Evolutionary conservation across 352 stramenopile species (phyloP).

Genomic region (Phytophthora macrochlamydospora): DNA sequence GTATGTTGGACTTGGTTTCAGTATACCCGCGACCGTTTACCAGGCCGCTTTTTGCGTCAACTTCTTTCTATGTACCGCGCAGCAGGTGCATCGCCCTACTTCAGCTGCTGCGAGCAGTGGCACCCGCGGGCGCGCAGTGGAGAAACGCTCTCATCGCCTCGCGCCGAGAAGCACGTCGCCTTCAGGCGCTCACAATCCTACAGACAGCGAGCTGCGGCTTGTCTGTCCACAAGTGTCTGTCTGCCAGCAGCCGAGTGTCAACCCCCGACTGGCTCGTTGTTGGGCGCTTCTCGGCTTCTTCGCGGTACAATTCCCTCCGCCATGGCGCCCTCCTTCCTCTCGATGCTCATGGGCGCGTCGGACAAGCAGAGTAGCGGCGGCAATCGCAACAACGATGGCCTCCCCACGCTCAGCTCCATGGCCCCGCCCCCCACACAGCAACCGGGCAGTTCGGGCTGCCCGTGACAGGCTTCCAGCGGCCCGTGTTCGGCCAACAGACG

Average conservation of each 20-base stretch:
- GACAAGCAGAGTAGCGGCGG: conserved; percentile 16
- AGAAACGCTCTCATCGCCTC: neutral
- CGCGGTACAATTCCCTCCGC: neutral
- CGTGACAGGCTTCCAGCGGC: conserved; percentile 24
- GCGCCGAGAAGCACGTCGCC: too few relatives aligned
- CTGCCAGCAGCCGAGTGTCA: neutral
- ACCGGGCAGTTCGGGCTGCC: conserved; percentile 35
- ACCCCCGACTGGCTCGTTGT: neutral
- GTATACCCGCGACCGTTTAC: neutral
- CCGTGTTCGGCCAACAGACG: conserved; percentile 21
- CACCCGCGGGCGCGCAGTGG: neutral
- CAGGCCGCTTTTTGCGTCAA: neutral
- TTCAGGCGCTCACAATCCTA: neutral
- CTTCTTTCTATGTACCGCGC: neutral
- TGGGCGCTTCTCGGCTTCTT: conserved; percentile 12
- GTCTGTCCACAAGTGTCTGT: neutral
- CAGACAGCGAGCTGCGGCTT: neutral
- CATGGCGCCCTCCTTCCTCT: conserved; percentile 71
- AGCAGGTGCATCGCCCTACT: neutral
- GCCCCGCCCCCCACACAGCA: too few relatives aligned
- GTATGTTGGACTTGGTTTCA: neutral
- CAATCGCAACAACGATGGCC: neutral
- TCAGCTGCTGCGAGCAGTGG: neutral
- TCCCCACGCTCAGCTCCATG: conserved; percentile 17
- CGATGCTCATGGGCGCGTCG: conserved; percentile 51